A percentile compares a stretch with the other conserved stretches of the same genome.
Evolutionary conservation across 2,329 filamentous ascomycete species (phyloP).

Genomic region (Aureobasidium mangrovei): DNA sequence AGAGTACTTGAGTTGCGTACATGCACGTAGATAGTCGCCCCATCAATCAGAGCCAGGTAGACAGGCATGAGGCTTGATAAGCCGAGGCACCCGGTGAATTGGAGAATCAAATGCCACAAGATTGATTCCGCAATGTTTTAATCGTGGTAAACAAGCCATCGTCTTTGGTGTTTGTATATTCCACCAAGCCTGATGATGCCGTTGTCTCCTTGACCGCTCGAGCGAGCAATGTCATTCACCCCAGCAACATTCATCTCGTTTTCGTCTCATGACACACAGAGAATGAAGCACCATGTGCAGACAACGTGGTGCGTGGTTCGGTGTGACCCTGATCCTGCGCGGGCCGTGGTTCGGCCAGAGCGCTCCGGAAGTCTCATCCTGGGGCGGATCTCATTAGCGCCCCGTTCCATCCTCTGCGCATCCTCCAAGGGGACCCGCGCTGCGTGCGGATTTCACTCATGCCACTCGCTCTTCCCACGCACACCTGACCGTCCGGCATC

Average conservation of each 20-base stretch:
- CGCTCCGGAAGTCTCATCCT: not conserved
- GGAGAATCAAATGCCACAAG: no score
- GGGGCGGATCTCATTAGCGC: not conserved
- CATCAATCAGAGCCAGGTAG: slow-evolving; percentile 4
- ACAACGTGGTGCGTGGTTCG: no score
- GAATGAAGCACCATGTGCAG: not conserved
- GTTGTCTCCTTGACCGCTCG: not conserved
- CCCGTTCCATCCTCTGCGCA: not conserved
- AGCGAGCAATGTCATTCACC: not conserved
- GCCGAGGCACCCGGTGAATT: not conserved
- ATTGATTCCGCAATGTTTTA: no score
- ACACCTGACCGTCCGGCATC: not conserved
- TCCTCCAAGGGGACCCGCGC: no score
- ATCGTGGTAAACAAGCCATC: no score
- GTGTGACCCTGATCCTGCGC: not conserved
- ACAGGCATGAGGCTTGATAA: slow-evolving; percentile 3
- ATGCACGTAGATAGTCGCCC: not conserved
- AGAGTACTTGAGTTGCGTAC: not conserved
- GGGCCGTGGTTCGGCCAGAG: not conserved
- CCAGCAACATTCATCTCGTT: not conserved
- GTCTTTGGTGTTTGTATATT: not conserved
- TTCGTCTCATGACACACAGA: slow-evolving; percentile 4
- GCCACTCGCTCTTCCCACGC: not conserved
- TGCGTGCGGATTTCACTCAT: not conserved
- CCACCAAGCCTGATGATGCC: not conserved